phyloP scores from a whole-genome alignment of 441 rosid species.

The Hura crepitans region DNA sequence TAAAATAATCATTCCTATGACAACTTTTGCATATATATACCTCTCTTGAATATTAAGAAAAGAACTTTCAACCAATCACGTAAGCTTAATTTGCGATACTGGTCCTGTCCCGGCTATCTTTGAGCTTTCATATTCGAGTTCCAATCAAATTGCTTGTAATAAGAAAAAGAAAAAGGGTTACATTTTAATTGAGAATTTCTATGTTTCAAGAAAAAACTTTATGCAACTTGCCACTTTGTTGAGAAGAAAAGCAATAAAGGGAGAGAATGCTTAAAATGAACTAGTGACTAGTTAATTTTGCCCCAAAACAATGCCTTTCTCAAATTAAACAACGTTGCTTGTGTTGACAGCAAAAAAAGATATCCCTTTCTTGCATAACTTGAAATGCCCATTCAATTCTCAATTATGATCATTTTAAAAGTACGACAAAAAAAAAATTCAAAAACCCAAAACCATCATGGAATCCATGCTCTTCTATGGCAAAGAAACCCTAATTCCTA shows the following conservation, averaged over 20 bases:
- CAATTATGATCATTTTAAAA: neutral
- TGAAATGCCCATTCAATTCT: neutral
- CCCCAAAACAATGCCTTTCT: conserved; percentile 20
- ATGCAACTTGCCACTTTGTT: neutral
- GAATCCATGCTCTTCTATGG: conserved; percentile 23
- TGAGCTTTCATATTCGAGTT: neutral
- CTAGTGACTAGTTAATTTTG: too few species aligned
- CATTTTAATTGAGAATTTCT: conserved; percentile 2
- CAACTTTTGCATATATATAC: conserved; percentile 4
- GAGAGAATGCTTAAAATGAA: too few species aligned
- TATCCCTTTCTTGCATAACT: conserved; percentile 41
- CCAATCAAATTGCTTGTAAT: too few species aligned
- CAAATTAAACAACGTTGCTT: conserved; percentile 26
- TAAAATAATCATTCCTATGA: neutral
- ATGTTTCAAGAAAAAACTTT: conserved; percentile 18
- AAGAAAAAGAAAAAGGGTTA: too few species aligned
- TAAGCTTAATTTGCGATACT: too few species aligned
- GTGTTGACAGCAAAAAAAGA: conserved; percentile 26
- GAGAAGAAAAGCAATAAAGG: too few species aligned
- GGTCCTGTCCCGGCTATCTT: too few species aligned
- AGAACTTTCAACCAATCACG: neutral
- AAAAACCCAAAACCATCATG: conserved; percentile 20
- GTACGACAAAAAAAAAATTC: neutral
- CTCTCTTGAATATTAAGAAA: conserved; percentile 13
- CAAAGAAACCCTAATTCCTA: conserved; percentile 9